Conservation (phyloP, 306 rosid species). For the Ammopiptanthus mongolicus region DNA sequence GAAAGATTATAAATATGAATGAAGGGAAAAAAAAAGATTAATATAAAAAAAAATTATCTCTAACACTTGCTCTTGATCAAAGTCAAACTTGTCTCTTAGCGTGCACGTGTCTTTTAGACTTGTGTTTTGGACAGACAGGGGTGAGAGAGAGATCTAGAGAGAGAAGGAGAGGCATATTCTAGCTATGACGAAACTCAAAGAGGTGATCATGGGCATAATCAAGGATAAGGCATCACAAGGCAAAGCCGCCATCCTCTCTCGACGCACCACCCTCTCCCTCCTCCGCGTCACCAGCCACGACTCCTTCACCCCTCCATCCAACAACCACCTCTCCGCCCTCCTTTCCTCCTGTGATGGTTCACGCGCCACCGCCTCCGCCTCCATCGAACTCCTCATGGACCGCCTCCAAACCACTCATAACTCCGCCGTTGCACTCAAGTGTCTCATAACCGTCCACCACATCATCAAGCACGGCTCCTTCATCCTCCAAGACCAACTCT, state of each 20-base stretch:
- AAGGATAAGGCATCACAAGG: conserved; percentile 75
- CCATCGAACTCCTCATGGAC: conserved; percentile 54
- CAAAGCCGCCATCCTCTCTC: conserved; percentile 52
- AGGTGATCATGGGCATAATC: conserved; percentile 46
- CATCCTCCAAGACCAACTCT: conserved; percentile 72
- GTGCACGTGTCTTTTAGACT: not conserved
- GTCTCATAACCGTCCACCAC: conserved; percentile 57
- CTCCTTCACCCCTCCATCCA: conserved; percentile 39
- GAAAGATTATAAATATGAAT: no score
- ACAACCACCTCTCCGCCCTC: conserved; percentile 35
- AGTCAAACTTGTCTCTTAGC: not conserved
- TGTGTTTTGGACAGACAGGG: no score
- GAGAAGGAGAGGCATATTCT: not conserved
- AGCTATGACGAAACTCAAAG: conserved; percentile 25
- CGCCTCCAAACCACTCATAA: conserved; percentile 57
- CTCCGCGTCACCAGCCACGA: conserved; percentile 70
- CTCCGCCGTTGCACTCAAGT: conserved; percentile 75
- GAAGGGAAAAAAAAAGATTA: no score
- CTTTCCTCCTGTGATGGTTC: conserved; percentile 56
- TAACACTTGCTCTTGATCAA: no score
- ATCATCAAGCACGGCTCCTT: conserved; percentile 49
- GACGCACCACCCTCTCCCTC: conserved; percentile 29
- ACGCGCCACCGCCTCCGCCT: conserved; percentile 60
- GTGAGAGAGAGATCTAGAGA: no score
- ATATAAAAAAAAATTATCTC: no score